Evolutionary conservation across 345 rosid genomes (phyloP).

Genomic region (Alliaria petiolata): DNA sequence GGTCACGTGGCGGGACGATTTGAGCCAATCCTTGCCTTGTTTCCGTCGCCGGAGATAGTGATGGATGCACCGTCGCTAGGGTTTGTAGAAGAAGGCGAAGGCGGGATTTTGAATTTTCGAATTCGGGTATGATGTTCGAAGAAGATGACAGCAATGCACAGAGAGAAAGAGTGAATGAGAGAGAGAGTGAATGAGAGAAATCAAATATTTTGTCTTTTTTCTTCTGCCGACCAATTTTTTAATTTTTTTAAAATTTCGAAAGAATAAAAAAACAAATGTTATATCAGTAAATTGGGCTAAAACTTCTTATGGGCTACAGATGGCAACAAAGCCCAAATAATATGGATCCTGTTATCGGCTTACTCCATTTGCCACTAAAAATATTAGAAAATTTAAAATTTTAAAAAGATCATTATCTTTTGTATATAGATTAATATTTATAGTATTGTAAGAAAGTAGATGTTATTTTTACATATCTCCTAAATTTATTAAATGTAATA

Average conservation of each 20-base stretch:
- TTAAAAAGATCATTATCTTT: no score
- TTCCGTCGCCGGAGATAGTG: not conserved
- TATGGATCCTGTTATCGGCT: no score
- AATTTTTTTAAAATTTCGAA: no score
- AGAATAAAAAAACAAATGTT: not conserved
- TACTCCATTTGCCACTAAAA: no score
- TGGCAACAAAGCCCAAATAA: not conserved
- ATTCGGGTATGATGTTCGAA: not conserved
- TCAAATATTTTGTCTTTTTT: not conserved
- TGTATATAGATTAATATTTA: no score
- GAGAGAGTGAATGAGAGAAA: no score
- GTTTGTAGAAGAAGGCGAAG: conserved; percentile 13
- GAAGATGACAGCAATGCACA: conserved; percentile 2
- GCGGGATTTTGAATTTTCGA: conserved; percentile 31
- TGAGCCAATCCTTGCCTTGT: no score
- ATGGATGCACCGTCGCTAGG: conserved; percentile 15
- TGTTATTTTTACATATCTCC: no score
- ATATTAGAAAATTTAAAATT: no score
- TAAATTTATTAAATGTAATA: no score
- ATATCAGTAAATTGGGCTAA: not conserved
- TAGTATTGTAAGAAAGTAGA: no score
- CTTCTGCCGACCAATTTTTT: not conserved
- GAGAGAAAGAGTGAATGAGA: not conserved
- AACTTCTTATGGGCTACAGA: not conserved
- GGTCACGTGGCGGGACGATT: not conserved